phyloP scores from a whole-genome alignment of 2,329 filamentous ascomycete genomes.

The Trichoderma harzianum region DNA sequence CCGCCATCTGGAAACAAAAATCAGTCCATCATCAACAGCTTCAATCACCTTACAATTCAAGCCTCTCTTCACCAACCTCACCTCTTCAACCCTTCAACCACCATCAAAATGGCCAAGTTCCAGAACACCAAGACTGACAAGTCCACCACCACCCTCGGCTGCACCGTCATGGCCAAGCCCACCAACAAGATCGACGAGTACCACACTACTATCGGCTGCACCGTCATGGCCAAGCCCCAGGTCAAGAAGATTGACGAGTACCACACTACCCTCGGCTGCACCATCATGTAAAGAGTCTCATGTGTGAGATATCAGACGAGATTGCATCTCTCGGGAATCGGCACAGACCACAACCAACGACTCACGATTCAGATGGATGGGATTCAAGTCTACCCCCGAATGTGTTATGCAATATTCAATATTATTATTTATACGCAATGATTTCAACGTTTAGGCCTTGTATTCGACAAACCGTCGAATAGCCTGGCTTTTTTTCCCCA shows the following conservation, averaged over 20 bases:
- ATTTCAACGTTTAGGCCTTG: not conserved
- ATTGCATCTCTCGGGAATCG: not conserved
- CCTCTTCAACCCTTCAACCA: not conserved
- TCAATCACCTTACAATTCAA: not conserved
- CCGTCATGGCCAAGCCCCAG: not conserved
- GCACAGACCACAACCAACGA: not conserved
- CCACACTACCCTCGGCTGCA: not conserved
- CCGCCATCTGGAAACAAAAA: not conserved
- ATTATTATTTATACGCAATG: not conserved
- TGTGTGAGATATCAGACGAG: not conserved
- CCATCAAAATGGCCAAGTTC: not conserved
- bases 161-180: not conserved
- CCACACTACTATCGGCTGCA: not conserved
- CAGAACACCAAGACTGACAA: not conserved
- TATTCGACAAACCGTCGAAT: not conserved
- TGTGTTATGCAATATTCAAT: not conserved
- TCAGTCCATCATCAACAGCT: not conserved
- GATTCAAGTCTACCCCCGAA: not conserved
- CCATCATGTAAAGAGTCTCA: slow-evolving; percentile 32
- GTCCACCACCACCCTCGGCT: not conserved
- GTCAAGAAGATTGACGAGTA: not conserved
- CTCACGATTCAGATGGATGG: not conserved
- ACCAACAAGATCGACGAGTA: not conserved
- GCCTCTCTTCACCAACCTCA: not conserved
- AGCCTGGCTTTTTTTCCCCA: not conserved